Evolutionary conservation across 1,139 yeast species (phyloP), one percentile per base, ranked within the genome.

Genomic region (Sporopachydermia cereana): DNA sequence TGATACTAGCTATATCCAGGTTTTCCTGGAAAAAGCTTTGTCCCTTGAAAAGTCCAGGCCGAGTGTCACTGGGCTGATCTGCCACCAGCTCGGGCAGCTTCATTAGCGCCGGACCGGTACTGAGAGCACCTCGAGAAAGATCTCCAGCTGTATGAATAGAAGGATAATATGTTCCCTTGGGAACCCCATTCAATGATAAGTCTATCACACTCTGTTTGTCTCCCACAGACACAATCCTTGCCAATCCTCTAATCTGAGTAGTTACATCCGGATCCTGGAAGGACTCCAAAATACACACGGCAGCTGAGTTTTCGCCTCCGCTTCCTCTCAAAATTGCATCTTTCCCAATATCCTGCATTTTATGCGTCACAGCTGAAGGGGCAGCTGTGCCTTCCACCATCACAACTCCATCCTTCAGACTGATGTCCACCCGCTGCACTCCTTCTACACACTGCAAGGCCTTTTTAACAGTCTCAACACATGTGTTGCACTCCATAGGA

Each of bases 261-360:
- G 53, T 52, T 27, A 51, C 51, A 51, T 78, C 78, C 44, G 65
- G 63, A 1, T 64, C 59, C 48, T 69, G 76, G 55, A 81, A 83
- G 17, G 84, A 73, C 58, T 91, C 97, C 47, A 89, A 64, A 43
- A 89, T 89, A 52, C 94, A 79, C 25, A 89, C 97, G 0, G 95
- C 96, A 0, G 96, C 95, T 23, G 89, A 76, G 58, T 89, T 81
- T 20, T 94, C 81, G 46, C 70, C 69, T 2, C 97, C 97, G 0
- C 96, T 78, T 3, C 98, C 98, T 50, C 97, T 71, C 30, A 89
- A 81, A 51, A 89, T 84, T 7, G 95, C 95, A 58, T 89, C 96
- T 53, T 77, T 76, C 1, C 96, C 96, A 2, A 79, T 78, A 1
- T 58, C 56, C 59, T 82, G 89, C 48, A 85, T 77, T 0, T 83